These are phyloP conservation scores for Podospora comata DNA, from an alignment of 495 filamentous ascomycete genomes.

Conservation along the genomic window DNA sequence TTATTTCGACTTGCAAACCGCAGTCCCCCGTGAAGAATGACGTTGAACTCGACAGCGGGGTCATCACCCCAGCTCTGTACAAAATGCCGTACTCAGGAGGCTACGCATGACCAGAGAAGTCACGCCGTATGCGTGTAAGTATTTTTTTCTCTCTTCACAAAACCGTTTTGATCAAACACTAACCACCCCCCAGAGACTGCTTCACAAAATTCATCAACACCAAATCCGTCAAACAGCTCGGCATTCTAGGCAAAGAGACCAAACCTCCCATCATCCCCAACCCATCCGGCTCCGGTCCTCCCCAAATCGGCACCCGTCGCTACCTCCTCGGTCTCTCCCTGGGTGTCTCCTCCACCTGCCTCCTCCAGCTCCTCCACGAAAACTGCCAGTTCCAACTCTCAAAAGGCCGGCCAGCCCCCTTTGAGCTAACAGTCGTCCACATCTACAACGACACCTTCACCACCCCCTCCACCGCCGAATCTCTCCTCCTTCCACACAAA, in stretches of 20 bases:
- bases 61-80: slow-evolving; percentile 21
- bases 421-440: slow-evolving; percentile 63
- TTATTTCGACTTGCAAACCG: neutral
- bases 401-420: slow-evolving; percentile 56
- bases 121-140: slow-evolving; percentile 26
- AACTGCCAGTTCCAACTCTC: slow-evolving; percentile 60
- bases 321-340: slow-evolving; percentile 79
- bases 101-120: slow-evolving; percentile 28
- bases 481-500: slow-evolving; percentile 26
- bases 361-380: slow-evolving; percentile 71
- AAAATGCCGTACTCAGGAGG: slow-evolving; percentile 29
- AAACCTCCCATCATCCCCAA: slow-evolving; percentile 42
- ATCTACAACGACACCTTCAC: slow-evolving; percentile 60
- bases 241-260: slow-evolving; percentile 46
- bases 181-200: slow-evolving; percentile 56
- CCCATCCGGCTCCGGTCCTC: slow-evolving; percentile 36
- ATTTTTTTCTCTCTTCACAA: neutral
- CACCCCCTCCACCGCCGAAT: slow-evolving; percentile 1
- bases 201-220: slow-evolving; percentile 69
- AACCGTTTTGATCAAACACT: slow-evolving; percentile 16
- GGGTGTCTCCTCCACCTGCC: slow-evolving; percentile 73
- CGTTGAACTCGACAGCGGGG: slow-evolving; percentile 14
- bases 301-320: slow-evolving; percentile 38
- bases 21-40: slow-evolving; percentile 8
- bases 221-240: slow-evolving; percentile 78